Conservation (phyloP, 306 rosid species). For the Castanopsis chinensis region DNA sequence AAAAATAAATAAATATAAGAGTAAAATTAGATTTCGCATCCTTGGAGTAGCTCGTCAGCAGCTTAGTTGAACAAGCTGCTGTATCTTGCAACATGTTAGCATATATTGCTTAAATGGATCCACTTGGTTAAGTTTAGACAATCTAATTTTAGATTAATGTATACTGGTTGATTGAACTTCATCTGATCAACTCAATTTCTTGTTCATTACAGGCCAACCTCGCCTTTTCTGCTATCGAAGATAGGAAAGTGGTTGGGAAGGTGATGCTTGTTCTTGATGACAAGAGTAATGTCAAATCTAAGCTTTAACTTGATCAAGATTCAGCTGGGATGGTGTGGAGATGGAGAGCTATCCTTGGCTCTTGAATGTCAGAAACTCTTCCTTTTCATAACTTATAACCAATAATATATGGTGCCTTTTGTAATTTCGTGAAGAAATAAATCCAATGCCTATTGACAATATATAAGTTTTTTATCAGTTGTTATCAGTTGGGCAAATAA, state of each 20-base stretch:
- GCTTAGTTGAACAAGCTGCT: not conserved
- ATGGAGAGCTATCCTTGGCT: not conserved
- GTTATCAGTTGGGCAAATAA: not conserved
- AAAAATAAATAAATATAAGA: no score
- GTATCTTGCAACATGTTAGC: not conserved
- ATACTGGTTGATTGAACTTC: not conserved
- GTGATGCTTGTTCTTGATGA: constrained; percentile 74
- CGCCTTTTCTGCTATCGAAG: constrained; percentile 78
- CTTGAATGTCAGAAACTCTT: not conserved
- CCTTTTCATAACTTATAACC: not conserved
- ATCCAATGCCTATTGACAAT: not conserved
- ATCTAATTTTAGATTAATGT: not conserved
- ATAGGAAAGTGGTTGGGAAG: constrained; percentile 88
- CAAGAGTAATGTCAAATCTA: constrained; percentile 45
- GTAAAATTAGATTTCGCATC: not conserved
- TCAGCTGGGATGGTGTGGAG: constrained; percentile 18
- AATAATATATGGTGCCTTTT: not conserved
- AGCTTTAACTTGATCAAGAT: constrained; percentile 40
- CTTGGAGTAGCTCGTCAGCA: not conserved
- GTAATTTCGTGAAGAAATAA: not conserved
- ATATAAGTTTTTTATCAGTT: no score
- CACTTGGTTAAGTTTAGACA: not conserved
- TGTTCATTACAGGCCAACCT: constrained; percentile 71
- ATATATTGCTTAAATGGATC: not conserved
- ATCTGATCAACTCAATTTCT: constrained; percentile 3